phyloP scores from a whole-genome alignment of 352 stramenopile species.

The Phytophthora chlamydospora region DNA sequence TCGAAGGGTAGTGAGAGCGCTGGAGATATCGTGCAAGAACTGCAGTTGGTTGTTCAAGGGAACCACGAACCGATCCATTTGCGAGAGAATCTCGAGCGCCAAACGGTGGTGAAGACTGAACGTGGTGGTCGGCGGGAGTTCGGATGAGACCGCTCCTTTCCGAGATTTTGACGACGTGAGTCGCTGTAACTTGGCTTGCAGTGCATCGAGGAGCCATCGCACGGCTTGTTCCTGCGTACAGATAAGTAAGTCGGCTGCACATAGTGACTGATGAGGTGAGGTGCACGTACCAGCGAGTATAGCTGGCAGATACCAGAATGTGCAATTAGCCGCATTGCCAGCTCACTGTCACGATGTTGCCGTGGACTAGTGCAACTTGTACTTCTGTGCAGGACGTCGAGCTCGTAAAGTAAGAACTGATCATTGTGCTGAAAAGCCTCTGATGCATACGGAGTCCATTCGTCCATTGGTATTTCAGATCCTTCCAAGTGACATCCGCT shows the following conservation, averaged over 20 bases:
- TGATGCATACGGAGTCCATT: conserved; percentile 38
- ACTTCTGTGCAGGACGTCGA: conserved; percentile 15
- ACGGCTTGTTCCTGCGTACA: conserved; percentile 20
- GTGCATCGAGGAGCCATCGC: conserved; percentile 19
- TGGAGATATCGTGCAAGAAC: conserved; percentile 20
- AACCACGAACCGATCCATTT: conserved; percentile 27
- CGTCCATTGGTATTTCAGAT: conserved; percentile 7
- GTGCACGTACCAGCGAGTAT: conserved; percentile 32
- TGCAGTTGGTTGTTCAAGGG: conserved; percentile 31
- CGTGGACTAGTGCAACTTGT: neutral
- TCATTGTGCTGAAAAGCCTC: conserved; percentile 25
- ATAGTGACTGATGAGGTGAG: neutral
- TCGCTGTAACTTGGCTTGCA: conserved; percentile 8
- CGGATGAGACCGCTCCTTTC: neutral
- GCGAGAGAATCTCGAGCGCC: conserved; percentile 15
- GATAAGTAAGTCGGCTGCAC: neutral
- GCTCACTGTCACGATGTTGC: conserved; percentile 6
- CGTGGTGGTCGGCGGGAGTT: neutral
- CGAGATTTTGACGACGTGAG: neutral
- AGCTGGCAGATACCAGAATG: conserved; percentile 33
- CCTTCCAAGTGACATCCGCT: neutral
- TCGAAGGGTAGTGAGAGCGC: conserved; percentile 5
- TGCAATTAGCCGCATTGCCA: conserved; percentile 10
- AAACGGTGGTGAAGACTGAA: conserved; percentile 21
- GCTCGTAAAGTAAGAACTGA: conserved; percentile 36